Conservation (phyloP, 495 filamentous ascomycete species). For the Penicillium atrosanguineum region DNA sequence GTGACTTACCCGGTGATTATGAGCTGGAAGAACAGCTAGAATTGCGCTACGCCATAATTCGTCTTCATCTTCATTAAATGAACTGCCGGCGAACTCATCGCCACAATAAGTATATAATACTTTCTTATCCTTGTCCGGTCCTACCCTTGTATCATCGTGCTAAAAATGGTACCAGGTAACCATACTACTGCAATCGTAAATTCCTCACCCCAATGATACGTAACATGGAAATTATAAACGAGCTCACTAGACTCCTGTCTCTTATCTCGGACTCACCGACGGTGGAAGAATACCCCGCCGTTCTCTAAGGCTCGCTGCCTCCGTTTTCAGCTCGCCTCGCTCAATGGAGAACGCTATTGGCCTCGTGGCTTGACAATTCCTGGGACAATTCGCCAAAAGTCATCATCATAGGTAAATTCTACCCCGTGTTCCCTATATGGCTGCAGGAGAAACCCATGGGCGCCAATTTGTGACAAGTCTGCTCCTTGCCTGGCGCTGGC, state of each 20-base stretch:
- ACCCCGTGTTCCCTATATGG: neutral
- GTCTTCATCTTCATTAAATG: neutral
- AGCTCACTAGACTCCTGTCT: neutral
- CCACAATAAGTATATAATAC: neutral
- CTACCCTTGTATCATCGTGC: neutral
- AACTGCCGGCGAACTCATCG: neutral
- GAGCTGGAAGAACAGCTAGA: too few relatives aligned
- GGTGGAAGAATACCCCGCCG: neutral
- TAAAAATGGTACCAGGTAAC: neutral
- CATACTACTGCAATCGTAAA: neutral
- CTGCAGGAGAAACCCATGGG: neutral
- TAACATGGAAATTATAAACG: constrained; percentile 3
- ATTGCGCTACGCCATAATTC: too few relatives aligned
- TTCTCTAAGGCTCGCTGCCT: neutral
- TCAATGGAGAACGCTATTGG: neutral
- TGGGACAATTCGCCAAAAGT: neutral
- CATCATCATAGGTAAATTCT: neutral
- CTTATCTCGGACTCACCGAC: neutral
- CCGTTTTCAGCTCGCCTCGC: neutral
- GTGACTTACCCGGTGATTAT: too few relatives aligned
- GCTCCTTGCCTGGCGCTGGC: neutral
- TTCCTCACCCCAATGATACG: neutral
- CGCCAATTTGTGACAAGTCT: neutral
- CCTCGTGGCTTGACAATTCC: neutral
- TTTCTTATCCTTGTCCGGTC: neutral